These are phyloP conservation scores for Xylaria sp. DNA, from an alignment of 2,329 filamentous ascomycete genomes.

Conservation along the genomic window DNA sequence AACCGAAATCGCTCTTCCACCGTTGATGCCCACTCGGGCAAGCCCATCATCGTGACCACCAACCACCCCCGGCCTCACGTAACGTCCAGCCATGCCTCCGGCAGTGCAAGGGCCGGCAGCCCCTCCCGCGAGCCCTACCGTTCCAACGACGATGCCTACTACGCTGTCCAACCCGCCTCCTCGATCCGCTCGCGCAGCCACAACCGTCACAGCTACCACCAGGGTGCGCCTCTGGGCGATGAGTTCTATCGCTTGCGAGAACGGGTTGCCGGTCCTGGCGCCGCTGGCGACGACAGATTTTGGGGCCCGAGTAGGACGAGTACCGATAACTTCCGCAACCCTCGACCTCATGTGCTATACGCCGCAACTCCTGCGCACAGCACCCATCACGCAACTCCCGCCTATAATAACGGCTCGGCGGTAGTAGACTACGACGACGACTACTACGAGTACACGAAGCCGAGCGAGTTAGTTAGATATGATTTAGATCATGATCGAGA, in stretches of 20 bases:
- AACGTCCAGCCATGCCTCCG: conserved; percentile 54
- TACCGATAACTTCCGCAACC: conserved; percentile 60
- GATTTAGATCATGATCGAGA: conserved; percentile 65
- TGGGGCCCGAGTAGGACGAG: conserved; percentile 51
- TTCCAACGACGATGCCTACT: conserved; percentile 64
- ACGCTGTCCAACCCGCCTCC: conserved; percentile 65
- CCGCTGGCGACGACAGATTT: conserved; percentile 54
- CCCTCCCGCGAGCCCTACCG: conserved; percentile 64
- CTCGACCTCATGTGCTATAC: conserved; percentile 61
- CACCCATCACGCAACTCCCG: conserved; percentile 27
- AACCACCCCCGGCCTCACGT: conserved; percentile 57
- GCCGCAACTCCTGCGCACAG: conserved; percentile 55
- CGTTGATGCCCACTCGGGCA: conserved; percentile 60
- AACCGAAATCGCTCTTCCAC: conserved; percentile 62
- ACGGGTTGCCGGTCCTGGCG: conserved; percentile 50
- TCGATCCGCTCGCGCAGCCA: conserved; percentile 64
- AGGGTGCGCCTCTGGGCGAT: conserved; percentile 63
- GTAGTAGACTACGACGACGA: conserved; percentile 65
- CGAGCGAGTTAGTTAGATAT: conserved; percentile 69
- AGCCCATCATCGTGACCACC: conserved; percentile 69
- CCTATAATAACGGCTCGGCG: conserved; percentile 50
- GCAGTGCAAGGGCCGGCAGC: conserved; percentile 55
- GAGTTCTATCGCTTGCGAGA: conserved; percentile 63
- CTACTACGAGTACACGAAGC: conserved; percentile 72
- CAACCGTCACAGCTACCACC: conserved; percentile 54